Percentiles rank a stretch among this genome's conserved stretches.
Evolutionary conservation across 176 grass and related monocot genomes (phyloP).

Genomic region (Areca catechu): DNA sequence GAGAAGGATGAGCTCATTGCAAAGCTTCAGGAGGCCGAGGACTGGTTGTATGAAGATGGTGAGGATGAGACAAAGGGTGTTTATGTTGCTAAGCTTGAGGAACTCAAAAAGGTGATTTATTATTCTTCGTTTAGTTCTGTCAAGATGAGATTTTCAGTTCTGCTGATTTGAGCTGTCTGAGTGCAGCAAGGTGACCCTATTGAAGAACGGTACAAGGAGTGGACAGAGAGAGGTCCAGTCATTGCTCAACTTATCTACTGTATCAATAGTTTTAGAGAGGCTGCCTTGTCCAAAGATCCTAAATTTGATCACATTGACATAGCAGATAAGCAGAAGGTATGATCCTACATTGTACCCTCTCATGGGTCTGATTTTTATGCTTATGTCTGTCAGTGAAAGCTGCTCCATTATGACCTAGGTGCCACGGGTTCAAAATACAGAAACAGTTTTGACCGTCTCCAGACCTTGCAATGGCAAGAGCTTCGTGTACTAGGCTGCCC

Average conservation of each 20-base stretch:
- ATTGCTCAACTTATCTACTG: conserved; percentile 56
- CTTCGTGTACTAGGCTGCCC: no score
- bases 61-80: conserved; percentile 98
- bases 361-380: background rate
- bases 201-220: conserved; percentile 63
- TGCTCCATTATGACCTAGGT: background rate
- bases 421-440: no score
- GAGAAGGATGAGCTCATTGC: conserved; percentile 72
- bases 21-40: conserved; percentile 83
- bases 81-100: conserved; percentile 83
- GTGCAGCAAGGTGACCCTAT: conserved; percentile 67
- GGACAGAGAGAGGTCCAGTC: conserved; percentile 54
- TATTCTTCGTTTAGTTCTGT: no score
- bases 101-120: conserved; percentile 52
- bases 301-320: conserved; percentile 93
- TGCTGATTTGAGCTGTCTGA: background rate
- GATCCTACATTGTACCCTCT: background rate
- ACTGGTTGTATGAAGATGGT: conserved; percentile 98
- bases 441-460: no score
- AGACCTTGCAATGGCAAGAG: no score
- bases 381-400: no score
- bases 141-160: no score
- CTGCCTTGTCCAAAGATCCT: conserved; percentile 58
- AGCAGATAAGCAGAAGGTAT: conserved; percentile 86
- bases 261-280: conserved; percentile 86